Evolutionary conservation across 2,329 filamentous ascomycete species (phyloP).

Genomic region (Diaporthe destruens): DNA sequence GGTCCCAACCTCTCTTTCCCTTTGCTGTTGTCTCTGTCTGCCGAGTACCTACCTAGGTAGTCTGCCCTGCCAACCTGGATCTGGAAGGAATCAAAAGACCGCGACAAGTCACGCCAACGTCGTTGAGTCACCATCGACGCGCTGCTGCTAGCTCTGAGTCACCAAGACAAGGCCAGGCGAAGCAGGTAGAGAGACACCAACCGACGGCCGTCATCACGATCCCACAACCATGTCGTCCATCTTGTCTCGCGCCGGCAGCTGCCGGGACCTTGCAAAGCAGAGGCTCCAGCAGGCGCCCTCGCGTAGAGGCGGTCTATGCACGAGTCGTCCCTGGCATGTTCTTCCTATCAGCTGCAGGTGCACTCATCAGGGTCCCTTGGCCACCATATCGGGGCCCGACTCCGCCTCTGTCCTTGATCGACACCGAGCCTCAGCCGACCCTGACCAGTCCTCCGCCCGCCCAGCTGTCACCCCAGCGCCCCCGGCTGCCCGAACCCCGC

Average conservation of each 20-base stretch:
- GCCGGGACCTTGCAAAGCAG: conserved; percentile 5
- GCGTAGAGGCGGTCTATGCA: conserved; percentile 24
- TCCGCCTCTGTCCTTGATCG: background rate
- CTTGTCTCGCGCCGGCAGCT: conserved; percentile 16
- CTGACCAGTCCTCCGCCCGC: conserved; percentile 12
- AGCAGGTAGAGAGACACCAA: background rate
- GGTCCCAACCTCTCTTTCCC: background rate
- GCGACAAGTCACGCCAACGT: background rate
- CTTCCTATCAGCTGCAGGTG: conserved; percentile 26
- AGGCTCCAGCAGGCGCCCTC: conserved; percentile 7
- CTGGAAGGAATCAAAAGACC: background rate
- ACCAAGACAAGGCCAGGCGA: background rate
- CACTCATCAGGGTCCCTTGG: conserved; percentile 15
- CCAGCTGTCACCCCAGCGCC: conserved; percentile 19
- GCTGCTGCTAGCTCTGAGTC: conserved; percentile 3
- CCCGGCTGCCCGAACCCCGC: conserved; percentile 36
- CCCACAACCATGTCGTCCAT: conserved; percentile 19
- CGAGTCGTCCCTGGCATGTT: conserved; percentile 11
- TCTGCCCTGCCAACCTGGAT: background rate
- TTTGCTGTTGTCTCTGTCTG: background rate
- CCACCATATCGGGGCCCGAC: conserved; percentile 25
- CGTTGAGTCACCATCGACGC: conserved; percentile 7
- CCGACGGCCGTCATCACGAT: background rate
- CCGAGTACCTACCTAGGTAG: too few relatives aligned
- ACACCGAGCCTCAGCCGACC: conserved; percentile 17